These are phyloP conservation scores for Hanseniaspora osmophila DNA, from an alignment of 805 yeast species.

Conservation along the genomic window DNA sequence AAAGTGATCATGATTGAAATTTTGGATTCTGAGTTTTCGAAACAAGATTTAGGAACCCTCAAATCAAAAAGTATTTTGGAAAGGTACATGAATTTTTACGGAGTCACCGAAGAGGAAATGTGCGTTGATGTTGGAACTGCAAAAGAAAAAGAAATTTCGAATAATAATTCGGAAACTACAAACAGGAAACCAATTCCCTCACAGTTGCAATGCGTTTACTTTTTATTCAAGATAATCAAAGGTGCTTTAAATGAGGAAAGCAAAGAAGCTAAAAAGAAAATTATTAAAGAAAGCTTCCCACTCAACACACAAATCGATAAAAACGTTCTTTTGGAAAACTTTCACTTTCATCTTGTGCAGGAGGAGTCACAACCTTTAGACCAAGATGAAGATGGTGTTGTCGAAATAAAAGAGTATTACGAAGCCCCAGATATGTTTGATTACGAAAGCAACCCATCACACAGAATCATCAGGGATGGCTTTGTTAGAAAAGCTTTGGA, in stretches of 20 bases:
- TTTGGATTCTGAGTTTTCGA: conserved; percentile 34
- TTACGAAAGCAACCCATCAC: conserved; percentile 19
- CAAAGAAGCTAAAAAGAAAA: conserved; percentile 37
- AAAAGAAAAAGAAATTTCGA: conserved; percentile 7
- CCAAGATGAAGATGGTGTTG: conserved; percentile 3
- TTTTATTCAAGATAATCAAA: conserved; percentile 46
- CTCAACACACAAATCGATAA: conserved; percentile 47
- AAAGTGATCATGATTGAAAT: conserved; percentile 40
- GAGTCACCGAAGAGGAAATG: not conserved
- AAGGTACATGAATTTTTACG: conserved; percentile 28
- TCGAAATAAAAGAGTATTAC: conserved; percentile 16
- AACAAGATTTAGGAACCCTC: conserved; percentile 33
- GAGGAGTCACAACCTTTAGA: conserved; percentile 10
- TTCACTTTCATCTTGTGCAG: conserved; percentile 15
- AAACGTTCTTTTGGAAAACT: conserved; percentile 34
- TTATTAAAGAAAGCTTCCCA: conserved; percentile 35
- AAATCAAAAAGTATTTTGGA: conserved; percentile 35
- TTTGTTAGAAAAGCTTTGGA: conserved; percentile 43
- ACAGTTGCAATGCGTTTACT: conserved; percentile 42
- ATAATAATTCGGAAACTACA: not conserved
- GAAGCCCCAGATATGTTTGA: conserved; percentile 35
- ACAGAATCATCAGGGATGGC: conserved; percentile 29
- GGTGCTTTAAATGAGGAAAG: conserved; percentile 45
- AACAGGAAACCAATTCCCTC: conserved; percentile 27
- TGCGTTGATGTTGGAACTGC: conserved; percentile 9